Conservation (phyloP, 768 basidiomycete species). For the Amyloporia xantha region DNA sequence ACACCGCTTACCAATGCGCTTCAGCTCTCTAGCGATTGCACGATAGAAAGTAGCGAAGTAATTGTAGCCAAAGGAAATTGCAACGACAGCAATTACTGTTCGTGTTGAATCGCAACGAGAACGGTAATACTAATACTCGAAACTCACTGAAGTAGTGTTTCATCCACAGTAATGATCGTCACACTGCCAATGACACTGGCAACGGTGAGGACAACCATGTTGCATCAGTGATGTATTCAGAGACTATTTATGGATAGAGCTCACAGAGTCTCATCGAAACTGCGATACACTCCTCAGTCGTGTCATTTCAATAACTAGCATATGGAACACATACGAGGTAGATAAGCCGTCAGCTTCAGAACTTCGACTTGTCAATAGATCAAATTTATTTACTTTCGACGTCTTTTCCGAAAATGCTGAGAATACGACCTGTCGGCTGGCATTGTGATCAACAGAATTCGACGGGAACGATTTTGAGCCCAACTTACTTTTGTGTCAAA, state of each 20-base stretch:
- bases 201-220: conserved; percentile 43
- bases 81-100: conserved; percentile 49
- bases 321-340: too few relatives aligned
- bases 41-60: conserved; percentile 67
- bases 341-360: too few relatives aligned
- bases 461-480: too few relatives aligned
- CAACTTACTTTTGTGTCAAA: conserved; percentile 58
- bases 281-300: too few relatives aligned
- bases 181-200: conserved; percentile 45
- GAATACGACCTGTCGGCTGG: conserved; percentile 50
- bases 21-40: conserved; percentile 66
- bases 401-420: conserved; percentile 61
- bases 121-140: too few relatives aligned
- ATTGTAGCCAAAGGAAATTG: conserved; percentile 53
- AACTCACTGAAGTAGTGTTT: conserved; percentile 58
- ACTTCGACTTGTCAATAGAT: too few relatives aligned
- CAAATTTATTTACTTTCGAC: conserved; percentile 54
- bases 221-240: background rate
- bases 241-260: too few relatives aligned
- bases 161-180: conserved; percentile 49
- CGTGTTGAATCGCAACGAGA: too few relatives aligned
- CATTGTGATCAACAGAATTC: background rate
- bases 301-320: too few relatives aligned
- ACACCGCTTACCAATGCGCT: conserved; percentile 35
- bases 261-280: conserved; percentile 56